Conservation (phyloP, 1,139 yeast genomes). For the Yamadazyma siamensis region DNA sequence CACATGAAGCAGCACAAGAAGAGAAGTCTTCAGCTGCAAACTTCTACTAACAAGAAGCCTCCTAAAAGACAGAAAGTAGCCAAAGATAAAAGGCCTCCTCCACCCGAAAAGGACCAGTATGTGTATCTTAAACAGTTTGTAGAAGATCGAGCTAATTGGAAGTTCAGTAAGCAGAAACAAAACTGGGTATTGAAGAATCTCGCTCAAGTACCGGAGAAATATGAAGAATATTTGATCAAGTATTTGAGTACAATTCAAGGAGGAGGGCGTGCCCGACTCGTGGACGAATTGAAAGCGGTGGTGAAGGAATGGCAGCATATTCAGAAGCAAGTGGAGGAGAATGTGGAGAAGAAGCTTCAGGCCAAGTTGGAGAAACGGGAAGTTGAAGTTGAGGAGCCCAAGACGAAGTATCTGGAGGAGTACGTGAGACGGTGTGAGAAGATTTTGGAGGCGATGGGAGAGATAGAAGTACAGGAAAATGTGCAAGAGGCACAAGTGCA, state of each 20-base stretch:
- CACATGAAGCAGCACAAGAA: constrained; percentile 43
- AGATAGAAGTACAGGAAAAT: constrained; percentile 32
- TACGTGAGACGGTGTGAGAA: constrained; percentile 46
- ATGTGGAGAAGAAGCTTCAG: constrained; percentile 34
- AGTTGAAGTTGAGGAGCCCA: constrained; percentile 16
- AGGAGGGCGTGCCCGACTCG: constrained; percentile 59
- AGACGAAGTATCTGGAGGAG: constrained; percentile 23
- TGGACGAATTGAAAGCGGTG: constrained; percentile 47
- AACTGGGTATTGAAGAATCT: constrained; percentile 84
- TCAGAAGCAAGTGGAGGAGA: constrained; percentile 39
- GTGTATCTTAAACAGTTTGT: constrained; percentile 67
- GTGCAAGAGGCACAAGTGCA: constrained; percentile 16
- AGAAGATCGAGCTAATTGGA: constrained; percentile 68
- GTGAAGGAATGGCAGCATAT: constrained; percentile 57
- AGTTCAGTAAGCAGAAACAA: constrained; percentile 90
- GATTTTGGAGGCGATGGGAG: constrained; percentile 33
- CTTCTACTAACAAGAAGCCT: constrained; percentile 44
- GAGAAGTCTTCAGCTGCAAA: constrained; percentile 27
- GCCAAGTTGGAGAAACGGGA: constrained; percentile 26
- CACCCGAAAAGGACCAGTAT: constrained; percentile 80
- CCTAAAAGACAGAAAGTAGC: constrained; percentile 77
- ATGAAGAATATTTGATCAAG: constrained; percentile 49
- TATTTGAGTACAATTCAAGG: constrained; percentile 76
- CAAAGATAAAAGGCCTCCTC: constrained; percentile 67
- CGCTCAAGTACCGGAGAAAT: constrained; percentile 51